A percentile compares a stretch with the other conserved stretches of the same genome.
Evolutionary conservation across 1,284 basidiomycete genomes (phyloP).

Genomic region (Trametes pubescens): DNA sequence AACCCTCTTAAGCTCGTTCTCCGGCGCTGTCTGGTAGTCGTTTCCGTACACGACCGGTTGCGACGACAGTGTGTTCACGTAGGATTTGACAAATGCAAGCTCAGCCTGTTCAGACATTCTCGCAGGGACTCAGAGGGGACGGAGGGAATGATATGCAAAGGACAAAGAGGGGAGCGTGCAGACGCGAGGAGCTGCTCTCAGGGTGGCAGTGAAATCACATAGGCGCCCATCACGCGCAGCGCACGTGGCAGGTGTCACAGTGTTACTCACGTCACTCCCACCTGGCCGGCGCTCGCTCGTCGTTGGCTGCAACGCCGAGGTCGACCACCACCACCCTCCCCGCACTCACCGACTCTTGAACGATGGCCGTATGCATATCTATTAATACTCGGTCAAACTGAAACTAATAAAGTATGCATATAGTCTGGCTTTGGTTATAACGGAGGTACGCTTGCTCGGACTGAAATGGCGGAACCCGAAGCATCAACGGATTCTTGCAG

Average conservation of each 20-base stretch:
- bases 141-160: neutral
- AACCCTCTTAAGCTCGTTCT: conserved; percentile 77
- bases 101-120: conserved; percentile 73
- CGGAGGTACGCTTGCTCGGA: conserved; percentile 57
- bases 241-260: conserved; percentile 14
- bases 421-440: conserved; percentile 71
- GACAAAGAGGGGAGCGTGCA: neutral
- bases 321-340: conserved; percentile 15
- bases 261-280: conserved; percentile 14
- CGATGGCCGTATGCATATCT: conserved; percentile 47
- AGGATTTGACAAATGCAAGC: conserved; percentile 75
- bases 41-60: conserved; percentile 77
- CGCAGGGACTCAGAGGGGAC: conserved; percentile 2
- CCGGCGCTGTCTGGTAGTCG: conserved; percentile 80
- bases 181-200: neutral
- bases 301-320: conserved; percentile 14
- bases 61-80: conserved; percentile 70
- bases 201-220: conserved; percentile 13
- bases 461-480: conserved; percentile 12
- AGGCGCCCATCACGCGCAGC: conserved; percentile 21
- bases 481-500: conserved; percentile 49
- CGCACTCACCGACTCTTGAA: conserved; percentile 22
- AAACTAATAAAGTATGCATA: neutral
- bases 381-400: neutral
- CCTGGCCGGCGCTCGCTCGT: conserved; percentile 7